These are phyloP conservation scores for Cinnamomum micranthum DNA, from an alignment of 164 flowering plant genomes.

Conservation along the genomic window DNA sequence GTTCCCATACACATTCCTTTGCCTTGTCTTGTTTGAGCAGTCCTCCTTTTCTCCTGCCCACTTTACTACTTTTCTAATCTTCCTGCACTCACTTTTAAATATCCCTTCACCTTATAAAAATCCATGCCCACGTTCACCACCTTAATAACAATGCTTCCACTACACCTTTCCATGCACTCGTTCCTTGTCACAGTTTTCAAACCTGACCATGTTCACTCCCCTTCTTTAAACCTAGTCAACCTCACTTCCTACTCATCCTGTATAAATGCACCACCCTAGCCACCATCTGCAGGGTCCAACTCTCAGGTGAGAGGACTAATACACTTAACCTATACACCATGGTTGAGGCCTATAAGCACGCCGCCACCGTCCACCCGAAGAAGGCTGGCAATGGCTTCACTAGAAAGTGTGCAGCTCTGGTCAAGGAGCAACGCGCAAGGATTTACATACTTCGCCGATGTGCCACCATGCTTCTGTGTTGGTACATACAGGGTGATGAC, in stretches of 20 bases:
- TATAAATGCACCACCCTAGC: not conserved
- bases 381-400: slow-evolving; percentile 40
- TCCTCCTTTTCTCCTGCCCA: slow-evolving; percentile 7
- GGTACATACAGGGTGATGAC: slow-evolving; percentile 70
- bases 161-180: slow-evolving; percentile 13
- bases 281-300: not conserved
- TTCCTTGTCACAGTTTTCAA: slow-evolving; percentile 3
- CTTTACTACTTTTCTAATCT: slow-evolving; percentile 10
- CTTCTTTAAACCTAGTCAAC: slow-evolving; percentile 7
- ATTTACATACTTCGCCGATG: slow-evolving; percentile 71
- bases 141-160: not conserved
- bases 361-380: slow-evolving; percentile 7
- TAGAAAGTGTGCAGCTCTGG: slow-evolving; percentile 49
- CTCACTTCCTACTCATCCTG: not conserved
- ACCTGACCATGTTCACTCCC: slow-evolving; percentile 18
- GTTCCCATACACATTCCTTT: slow-evolving; percentile 1
- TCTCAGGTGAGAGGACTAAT: not conserved
- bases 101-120: slow-evolving; percentile 5
- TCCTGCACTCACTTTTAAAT: slow-evolving; percentile 14
- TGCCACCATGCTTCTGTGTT: slow-evolving; percentile 74
- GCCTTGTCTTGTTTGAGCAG: slow-evolving; percentile 21
- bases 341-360: slow-evolving; percentile 14
- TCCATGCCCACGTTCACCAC: slow-evolving; percentile 8
- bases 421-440: slow-evolving; percentile 65
- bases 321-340: slow-evolving; percentile 8